phyloP scores from a whole-genome alignment of 768 basidiomycete species.

The Gloeostereum incarnatum region DNA sequence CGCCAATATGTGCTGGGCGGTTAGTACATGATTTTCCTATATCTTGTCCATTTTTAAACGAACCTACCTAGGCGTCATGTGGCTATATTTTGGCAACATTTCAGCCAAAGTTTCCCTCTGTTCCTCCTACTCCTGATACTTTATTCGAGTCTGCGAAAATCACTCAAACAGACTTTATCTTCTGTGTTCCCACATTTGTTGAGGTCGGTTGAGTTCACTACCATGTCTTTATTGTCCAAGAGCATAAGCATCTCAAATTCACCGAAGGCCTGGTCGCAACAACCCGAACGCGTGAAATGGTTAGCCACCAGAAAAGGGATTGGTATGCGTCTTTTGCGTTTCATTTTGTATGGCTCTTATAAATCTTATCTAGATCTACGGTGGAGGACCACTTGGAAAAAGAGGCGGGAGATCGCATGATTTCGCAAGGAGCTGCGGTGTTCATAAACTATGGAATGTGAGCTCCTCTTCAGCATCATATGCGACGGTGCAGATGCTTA shows the following conservation, averaged over 20 bases:
- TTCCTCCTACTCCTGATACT: constrained; percentile 16
- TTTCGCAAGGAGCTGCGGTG: not conserved
- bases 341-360: not conserved
- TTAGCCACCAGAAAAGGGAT: not conserved
- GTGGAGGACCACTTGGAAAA: constrained; percentile 4
- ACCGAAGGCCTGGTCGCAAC: constrained; percentile 2
- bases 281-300: constrained; percentile 1
- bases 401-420: not conserved
- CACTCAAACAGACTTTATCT: constrained; percentile 10
- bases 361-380: not conserved
- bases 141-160: constrained; percentile 12
- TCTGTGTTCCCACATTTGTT: constrained; percentile 17
- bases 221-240: not conserved
- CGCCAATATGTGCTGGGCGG: not conserved
- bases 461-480: no score
- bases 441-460: not conserved
- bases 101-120: constrained; percentile 12
- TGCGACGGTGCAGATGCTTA: no score
- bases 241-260: no score
- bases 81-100: constrained; percentile 9
- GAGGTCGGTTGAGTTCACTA: constrained; percentile 11
- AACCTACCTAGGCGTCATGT: constrained; percentile 9
- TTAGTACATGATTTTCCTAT: not conserved
- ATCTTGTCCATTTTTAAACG: not conserved
- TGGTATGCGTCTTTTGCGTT: not conserved